Percentiles rank a stretch among this genome's conserved stretches.
These are phyloP conservation scores for Cryptosporidium bovis DNA, from an alignment of 169 alveolate genomes.

Conservation along the genomic window DNA sequence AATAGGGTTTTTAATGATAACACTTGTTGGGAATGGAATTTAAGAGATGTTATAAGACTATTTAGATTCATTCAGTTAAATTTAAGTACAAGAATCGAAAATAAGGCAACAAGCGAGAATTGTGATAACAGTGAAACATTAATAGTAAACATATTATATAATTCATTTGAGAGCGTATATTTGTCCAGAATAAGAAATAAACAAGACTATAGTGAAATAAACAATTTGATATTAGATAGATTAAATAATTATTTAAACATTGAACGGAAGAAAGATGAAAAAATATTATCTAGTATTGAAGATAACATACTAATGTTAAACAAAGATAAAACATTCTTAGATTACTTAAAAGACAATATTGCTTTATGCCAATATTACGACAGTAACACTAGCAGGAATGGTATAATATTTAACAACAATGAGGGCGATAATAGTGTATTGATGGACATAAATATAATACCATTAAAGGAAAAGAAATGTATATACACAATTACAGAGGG, in stretches of 20 bases:
- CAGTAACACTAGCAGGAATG: not conserved
- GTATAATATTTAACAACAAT: not conserved
- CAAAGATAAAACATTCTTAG: not conserved
- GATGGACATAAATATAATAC: slow-evolving; percentile 33
- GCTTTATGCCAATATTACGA: not conserved
- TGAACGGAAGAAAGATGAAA: not conserved
- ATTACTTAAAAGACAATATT: not conserved
- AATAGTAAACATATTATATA: slow-evolving; percentile 6
- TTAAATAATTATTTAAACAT: not conserved
- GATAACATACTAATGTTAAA: not conserved
- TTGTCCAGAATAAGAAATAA: slow-evolving; percentile 20
- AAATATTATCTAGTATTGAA: too few relatives aligned
- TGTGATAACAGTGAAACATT: not conserved
- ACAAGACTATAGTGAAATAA: not conserved
- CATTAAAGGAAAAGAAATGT: slow-evolving; percentile 2
- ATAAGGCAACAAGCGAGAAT: not conserved
- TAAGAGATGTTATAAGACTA: slow-evolving; percentile 81
- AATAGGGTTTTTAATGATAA: slow-evolving; percentile 74
- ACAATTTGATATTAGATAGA: not conserved
- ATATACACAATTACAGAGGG: slow-evolving; percentile 22
- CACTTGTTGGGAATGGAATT: slow-evolving; percentile 85
- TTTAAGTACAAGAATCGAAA: not conserved
- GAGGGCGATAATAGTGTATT: not conserved
- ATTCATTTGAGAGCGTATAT: slow-evolving; percentile 29
- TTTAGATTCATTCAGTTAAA: slow-evolving; percentile 24